These are phyloP conservation scores for Phytopythium aichiense DNA, from an alignment of 352 stramenopile species.

Conservation along the genomic window DNA sequence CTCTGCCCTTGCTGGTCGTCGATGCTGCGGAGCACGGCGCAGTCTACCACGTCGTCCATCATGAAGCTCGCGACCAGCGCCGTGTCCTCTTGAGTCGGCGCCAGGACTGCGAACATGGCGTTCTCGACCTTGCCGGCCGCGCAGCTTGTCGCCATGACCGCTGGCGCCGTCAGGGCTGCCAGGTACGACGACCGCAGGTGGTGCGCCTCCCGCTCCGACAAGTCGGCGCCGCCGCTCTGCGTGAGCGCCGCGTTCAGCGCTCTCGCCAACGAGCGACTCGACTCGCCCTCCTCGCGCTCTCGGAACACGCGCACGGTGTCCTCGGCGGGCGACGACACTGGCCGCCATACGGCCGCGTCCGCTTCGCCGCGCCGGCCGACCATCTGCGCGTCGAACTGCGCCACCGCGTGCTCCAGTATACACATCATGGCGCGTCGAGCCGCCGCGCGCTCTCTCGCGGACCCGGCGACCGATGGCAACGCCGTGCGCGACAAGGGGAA, in stretches of 20 bases:
- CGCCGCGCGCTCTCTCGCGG: constrained; percentile 13
- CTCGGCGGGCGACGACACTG: constrained; percentile 12
- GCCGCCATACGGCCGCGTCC: constrained; percentile 21
- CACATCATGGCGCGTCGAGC: constrained; percentile 24
- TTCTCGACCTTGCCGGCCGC: constrained; percentile 32
- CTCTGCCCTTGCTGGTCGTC: constrained; percentile 12
- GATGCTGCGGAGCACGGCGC: constrained; percentile 20
- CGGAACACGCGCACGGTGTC: constrained; percentile 15
- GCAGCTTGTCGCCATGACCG: constrained; percentile 33
- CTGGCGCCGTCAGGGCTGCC: constrained; percentile 15
- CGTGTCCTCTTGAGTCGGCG: constrained; percentile 41
- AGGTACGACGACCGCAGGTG: constrained; percentile 7
- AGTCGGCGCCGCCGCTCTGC: neutral
- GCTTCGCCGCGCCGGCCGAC: constrained; percentile 12
- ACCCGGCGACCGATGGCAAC: constrained; percentile 20
- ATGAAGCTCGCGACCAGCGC: constrained; percentile 39
- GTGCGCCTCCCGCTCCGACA: constrained; percentile 5
- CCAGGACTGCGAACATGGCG: constrained; percentile 32
- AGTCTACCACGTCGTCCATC: constrained; percentile 38
- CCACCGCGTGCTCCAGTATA: constrained; percentile 20
- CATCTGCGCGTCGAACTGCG: constrained; percentile 22
- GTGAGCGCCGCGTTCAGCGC: constrained; percentile 2
- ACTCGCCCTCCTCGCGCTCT: constrained; percentile 14
- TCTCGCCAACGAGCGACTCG: constrained; percentile 9
- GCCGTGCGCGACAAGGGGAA: constrained; percentile 31